These are phyloP conservation scores for Phialophora tarda DNA, from an alignment of 2,329 filamentous ascomycete genomes.

Conservation along the genomic window DNA sequence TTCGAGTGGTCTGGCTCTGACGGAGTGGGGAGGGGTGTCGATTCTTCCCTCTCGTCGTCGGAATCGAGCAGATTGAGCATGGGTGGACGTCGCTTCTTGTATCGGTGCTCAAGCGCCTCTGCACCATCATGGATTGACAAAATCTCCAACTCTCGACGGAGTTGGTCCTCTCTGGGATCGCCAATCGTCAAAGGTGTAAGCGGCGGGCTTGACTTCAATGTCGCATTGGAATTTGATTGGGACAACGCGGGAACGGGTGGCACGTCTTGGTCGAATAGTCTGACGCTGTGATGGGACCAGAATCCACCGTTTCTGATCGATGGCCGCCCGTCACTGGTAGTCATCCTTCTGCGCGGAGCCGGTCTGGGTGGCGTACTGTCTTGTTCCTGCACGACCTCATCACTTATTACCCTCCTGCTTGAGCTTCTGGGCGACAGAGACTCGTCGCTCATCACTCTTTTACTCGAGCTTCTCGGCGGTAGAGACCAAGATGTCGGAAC, in stretches of 20 bases:
- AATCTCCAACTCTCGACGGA: slow-evolving; percentile 34
- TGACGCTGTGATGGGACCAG: slow-evolving; percentile 14
- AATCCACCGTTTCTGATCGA: slow-evolving; percentile 24
- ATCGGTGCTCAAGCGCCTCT: slow-evolving; percentile 24
- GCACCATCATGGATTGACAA: slow-evolving; percentile 31
- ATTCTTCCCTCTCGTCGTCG: slow-evolving; percentile 17
- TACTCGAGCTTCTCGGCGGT: slow-evolving; percentile 29
- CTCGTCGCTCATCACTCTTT: slow-evolving; percentile 3
- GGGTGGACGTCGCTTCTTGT: slow-evolving; percentile 23
- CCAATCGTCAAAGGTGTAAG: slow-evolving; percentile 25
- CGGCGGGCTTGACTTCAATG: slow-evolving; percentile 25
- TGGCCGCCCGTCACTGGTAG: slow-evolving; percentile 11
- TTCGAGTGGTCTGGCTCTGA: not conserved
- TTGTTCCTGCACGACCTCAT: not conserved
- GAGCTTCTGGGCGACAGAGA: not conserved
- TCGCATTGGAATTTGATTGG: slow-evolving; percentile 22
- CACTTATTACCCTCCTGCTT: slow-evolving; percentile 2
- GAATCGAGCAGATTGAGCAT: slow-evolving; percentile 21
- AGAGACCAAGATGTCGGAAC: slow-evolving; percentile 11
- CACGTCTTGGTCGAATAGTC: slow-evolving; percentile 8
- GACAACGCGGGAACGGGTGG: slow-evolving; percentile 24
- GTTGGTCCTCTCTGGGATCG: slow-evolving; percentile 33
- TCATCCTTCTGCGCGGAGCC: slow-evolving; percentile 7
- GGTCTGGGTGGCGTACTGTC: not conserved
- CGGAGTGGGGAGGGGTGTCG: not conserved